These are phyloP conservation scores for Lenzites betulinus DNA, from an alignment of 768 basidiomycete species.

Conservation along the genomic window DNA sequence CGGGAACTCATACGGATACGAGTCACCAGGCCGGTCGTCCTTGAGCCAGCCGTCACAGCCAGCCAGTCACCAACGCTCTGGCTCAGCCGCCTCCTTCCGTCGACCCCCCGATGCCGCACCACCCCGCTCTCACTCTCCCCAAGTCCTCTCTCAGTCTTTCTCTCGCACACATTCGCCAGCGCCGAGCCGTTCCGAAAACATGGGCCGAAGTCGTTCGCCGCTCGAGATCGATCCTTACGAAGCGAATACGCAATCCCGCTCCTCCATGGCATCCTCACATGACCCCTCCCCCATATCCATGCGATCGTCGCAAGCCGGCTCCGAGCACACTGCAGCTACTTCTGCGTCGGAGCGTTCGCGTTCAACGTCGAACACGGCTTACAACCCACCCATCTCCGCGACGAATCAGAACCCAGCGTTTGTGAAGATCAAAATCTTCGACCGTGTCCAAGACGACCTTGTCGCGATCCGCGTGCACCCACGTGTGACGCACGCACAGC, in stretches of 20 bases:
- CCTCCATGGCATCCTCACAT: constrained; percentile 31
- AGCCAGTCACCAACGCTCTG: constrained; percentile 19
- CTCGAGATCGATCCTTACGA: constrained; percentile 29
- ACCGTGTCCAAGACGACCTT: constrained; percentile 89
- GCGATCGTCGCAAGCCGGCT: constrained; percentile 52
- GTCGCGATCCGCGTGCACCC: constrained; percentile 98
- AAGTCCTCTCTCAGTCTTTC: constrained; percentile 23
- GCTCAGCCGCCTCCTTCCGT: constrained; percentile 22
- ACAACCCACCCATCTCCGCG: constrained; percentile 73
- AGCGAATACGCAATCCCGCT: constrained; percentile 27
- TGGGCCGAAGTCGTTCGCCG: constrained; percentile 24
- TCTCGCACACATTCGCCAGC: constrained; percentile 26
- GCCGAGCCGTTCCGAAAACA: constrained; percentile 10
- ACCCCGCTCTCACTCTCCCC: constrained; percentile 15
- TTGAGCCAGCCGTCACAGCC: constrained; percentile 9
- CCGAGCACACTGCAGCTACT: constrained; percentile 41
- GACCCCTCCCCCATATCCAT: constrained; percentile 26
- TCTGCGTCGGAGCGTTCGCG: constrained; percentile 46
- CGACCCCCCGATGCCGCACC: constrained; percentile 10
- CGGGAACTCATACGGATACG: constrained; percentile 22
- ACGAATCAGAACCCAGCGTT: constrained; percentile 83
- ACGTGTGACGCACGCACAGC: constrained; percentile 77
- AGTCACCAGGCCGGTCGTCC: constrained; percentile 13
- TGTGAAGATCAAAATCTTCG: constrained; percentile 98
- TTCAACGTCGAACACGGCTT: constrained; percentile 60